Evolutionary conservation across 83 land plant species (phyloP).

Genomic region (Thuja plicata): DNA sequence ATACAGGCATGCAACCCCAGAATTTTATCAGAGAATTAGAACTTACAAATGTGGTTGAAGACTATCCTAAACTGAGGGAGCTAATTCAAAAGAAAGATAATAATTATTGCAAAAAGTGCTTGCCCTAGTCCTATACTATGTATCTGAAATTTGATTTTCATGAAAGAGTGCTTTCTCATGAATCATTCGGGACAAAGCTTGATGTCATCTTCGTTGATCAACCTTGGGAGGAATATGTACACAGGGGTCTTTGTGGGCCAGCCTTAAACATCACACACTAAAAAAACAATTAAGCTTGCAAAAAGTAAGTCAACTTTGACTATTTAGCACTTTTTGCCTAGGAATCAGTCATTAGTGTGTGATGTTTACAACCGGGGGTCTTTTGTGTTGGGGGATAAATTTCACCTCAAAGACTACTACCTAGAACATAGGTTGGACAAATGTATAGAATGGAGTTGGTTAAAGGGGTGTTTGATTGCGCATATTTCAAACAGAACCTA

Average conservation of each 20-base stretch:
- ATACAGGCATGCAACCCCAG: slow-evolving; percentile 95
- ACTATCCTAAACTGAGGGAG: slow-evolving; percentile 96
- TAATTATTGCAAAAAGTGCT: slow-evolving; percentile 77
- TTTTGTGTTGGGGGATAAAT: too few species aligned
- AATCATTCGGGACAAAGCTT: slow-evolving; percentile 92
- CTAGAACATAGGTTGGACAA: too few species aligned
- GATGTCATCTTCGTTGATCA: slow-evolving; percentile 99
- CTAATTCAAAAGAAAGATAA: slow-evolving; percentile 94
- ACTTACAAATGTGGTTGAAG: slow-evolving; percentile 92
- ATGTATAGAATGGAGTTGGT: slow-evolving; percentile 97
- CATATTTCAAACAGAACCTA: slow-evolving; percentile 63
- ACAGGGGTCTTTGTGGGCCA: slow-evolving; percentile 97
- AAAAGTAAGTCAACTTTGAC: too few species aligned
- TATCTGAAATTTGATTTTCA: slow-evolving; percentile 81
- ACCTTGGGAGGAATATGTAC: slow-evolving; percentile 99
- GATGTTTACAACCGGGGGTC: too few species aligned
- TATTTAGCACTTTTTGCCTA: too few species aligned
- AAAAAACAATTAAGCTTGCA: too few species aligned
- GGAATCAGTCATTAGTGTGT: too few species aligned
- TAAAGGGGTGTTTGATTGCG: slow-evolving; percentile 96
- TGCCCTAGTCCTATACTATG: slow-evolving; percentile 90
- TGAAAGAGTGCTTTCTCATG: slow-evolving; percentile 66
- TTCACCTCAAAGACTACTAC: too few species aligned
- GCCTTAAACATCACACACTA: too few species aligned
- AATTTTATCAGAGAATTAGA: slow-evolving; percentile 96